Evolutionary conservation across 768 basidiomycete genomes (phyloP).

Genomic region (Boletellus sp.): DNA sequence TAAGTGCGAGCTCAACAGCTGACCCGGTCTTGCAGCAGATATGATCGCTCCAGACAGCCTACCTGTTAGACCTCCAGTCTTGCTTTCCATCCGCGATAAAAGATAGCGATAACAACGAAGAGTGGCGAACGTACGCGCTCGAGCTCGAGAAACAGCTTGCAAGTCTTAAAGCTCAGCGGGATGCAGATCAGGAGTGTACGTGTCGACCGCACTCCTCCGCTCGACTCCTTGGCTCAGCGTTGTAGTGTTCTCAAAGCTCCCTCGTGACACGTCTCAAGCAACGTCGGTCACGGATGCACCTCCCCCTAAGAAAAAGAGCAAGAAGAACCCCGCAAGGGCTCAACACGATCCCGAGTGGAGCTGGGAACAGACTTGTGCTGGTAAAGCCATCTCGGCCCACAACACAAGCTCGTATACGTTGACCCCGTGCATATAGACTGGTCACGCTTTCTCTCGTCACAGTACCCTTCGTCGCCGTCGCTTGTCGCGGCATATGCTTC

Average conservation of each 20-base stretch:
- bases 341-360: conserved; percentile 14
- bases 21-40: neutral
- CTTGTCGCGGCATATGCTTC: conserved; percentile 21
- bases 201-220: neutral
- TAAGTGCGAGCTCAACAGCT: conserved; percentile 2
- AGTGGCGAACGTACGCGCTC: conserved; percentile 29
- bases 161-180: conserved; percentile 15
- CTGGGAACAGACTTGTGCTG: conserved; percentile 22
- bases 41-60: conserved; percentile 17
- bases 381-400: conserved; percentile 1
- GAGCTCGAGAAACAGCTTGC: conserved; percentile 26
- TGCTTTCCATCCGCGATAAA: conserved; percentile 18
- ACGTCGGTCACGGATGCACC: conserved; percentile 15
- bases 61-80: conserved; percentile 26
- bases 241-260: conserved; percentile 22
- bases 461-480: conserved; percentile 22
- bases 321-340: conserved; percentile 18
- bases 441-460: conserved; percentile 17
- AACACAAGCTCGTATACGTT: neutral
- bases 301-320: conserved; percentile 27
- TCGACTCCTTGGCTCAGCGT: neutral
- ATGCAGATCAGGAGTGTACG: conserved; percentile 26
- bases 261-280: conserved; percentile 10
- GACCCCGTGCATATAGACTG: conserved; percentile 13
- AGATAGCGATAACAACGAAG: neutral